Conservation (phyloP, 345 rosid genomes). For the Corymbia maculata region DNA sequence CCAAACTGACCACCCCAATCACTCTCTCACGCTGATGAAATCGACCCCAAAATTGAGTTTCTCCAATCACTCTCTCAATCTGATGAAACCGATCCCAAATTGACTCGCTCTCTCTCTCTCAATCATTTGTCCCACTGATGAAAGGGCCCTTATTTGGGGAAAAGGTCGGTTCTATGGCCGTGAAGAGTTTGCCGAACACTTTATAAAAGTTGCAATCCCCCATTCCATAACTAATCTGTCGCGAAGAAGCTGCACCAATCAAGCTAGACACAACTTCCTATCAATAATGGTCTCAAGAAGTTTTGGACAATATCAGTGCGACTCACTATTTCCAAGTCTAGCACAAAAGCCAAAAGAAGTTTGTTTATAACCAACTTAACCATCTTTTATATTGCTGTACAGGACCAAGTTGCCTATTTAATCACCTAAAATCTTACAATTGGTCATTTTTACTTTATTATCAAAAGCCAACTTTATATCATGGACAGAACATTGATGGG, state of each 20-base stretch:
- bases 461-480: not conserved
- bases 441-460: not conserved
- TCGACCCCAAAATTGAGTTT: too few species aligned
- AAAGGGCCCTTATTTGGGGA: not conserved
- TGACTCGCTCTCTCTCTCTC: too few species aligned
- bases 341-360: not conserved
- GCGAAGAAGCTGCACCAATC: not conserved
- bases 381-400: not conserved
- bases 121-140: not conserved
- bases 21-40: too few species aligned
- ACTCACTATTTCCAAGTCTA: not conserved
- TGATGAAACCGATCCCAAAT: too few species aligned
- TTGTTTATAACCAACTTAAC: not conserved
- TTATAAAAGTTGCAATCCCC: not conserved
- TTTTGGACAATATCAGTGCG: not conserved
- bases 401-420: not conserved
- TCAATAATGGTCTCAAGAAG: not conserved
- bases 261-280: not conserved
- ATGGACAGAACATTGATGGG: not conserved
- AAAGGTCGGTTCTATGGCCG: not conserved
- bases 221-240: not conserved
- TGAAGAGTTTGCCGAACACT: not conserved
- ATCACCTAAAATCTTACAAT: not conserved
- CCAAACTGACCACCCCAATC: too few species aligned
- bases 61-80: too few species aligned